Conservation (phyloP, 495 filamentous ascomycete genomes). For the Neurospora tetrasperma region DNA sequence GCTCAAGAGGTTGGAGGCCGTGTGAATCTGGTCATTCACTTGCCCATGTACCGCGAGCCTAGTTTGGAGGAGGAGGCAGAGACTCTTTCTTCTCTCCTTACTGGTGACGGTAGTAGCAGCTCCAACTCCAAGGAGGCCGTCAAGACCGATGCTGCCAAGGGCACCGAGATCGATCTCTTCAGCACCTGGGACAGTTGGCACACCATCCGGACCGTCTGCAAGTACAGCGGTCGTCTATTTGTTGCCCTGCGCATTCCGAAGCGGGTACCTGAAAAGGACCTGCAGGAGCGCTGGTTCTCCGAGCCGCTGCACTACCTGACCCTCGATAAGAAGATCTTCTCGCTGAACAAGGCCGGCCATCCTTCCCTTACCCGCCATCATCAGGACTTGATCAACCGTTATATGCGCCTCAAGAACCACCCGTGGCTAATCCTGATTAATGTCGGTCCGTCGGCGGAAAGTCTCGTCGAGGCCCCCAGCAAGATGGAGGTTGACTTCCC, state of each 20-base stretch:
- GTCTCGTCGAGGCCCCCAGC: conserved; percentile 35
- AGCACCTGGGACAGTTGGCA: conserved; percentile 93
- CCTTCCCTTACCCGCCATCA: conserved; percentile 75
- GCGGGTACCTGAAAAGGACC: conserved; percentile 58
- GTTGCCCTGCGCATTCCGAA: conserved; percentile 74
- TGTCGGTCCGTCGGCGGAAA: conserved; percentile 54
- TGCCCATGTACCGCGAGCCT: conserved; percentile 62
- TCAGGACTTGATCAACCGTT: conserved; percentile 65
- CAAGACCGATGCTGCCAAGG: neutral
- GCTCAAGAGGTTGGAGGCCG: conserved; percentile 61
- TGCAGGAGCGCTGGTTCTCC: conserved; percentile 87
- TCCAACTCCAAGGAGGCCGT: neutral
- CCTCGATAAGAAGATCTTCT: conserved; percentile 56
- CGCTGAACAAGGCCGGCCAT: conserved; percentile 67
- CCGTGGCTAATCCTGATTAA: conserved; percentile 78
- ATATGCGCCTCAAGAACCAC: conserved; percentile 69
- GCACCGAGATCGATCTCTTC: conserved; percentile 48
- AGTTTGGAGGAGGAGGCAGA: conserved; percentile 30
- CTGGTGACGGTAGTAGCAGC: conserved; percentile 8
- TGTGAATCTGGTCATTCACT: conserved; percentile 67
- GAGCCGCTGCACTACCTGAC: conserved; percentile 79
- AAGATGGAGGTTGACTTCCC: conserved; percentile 42
- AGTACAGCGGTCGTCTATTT: conserved; percentile 69
- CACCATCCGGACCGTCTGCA: conserved; percentile 73
- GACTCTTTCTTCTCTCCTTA: conserved; percentile 27